Percentiles rank a stretch among this genome's conserved stretches.
These are phyloP conservation scores for Inga laurina DNA, from an alignment of 306 rosid genomes.

Conservation along the genomic window DNA sequence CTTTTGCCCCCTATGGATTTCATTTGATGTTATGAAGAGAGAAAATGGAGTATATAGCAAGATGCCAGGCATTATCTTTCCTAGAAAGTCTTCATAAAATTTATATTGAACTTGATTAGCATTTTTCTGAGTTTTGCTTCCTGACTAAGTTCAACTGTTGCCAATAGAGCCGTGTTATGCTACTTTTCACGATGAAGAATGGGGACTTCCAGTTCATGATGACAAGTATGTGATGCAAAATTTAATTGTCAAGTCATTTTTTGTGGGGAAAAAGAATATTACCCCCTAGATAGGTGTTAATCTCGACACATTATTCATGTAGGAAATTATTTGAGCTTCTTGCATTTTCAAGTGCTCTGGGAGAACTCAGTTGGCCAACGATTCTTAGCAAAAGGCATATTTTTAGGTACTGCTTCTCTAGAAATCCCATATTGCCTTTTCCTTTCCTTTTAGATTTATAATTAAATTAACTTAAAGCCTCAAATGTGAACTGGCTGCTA, in stretches of 20 bases:
- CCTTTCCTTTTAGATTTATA: neutral
- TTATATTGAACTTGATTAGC: conserved; percentile 11
- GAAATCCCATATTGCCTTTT: conserved; percentile 5
- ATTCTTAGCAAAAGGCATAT: conserved; percentile 75
- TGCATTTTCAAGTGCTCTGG: conserved; percentile 73
- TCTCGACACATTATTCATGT: conserved; percentile 31
- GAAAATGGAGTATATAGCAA: neutral
- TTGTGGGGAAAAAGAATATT: conserved; percentile 2
- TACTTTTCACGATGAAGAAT: conserved; percentile 81
- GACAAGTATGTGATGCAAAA: conserved; percentile 60
- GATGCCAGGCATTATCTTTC: neutral
- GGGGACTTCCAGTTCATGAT: conserved; percentile 87
- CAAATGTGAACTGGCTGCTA: conserved; percentile 9
- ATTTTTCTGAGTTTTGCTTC: conserved; percentile 22
- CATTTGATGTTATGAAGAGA: conserved; percentile 23
- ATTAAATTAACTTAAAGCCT: neutral
- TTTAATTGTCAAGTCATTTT: neutral
- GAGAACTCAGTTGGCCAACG: conserved; percentile 83
- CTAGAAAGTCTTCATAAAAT: conserved; percentile 2
- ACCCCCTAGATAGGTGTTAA: conserved; percentile 21
- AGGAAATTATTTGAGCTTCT: conserved; percentile 88
- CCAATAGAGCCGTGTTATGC: conserved; percentile 64
- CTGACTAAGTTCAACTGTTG: conserved; percentile 43
- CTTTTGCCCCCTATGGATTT: neutral
- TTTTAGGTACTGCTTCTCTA: conserved; percentile 58